Base-by-base conservation (phyloP, 192 early-diverging fungal genomes). In the Podila minutissima region DNA sequence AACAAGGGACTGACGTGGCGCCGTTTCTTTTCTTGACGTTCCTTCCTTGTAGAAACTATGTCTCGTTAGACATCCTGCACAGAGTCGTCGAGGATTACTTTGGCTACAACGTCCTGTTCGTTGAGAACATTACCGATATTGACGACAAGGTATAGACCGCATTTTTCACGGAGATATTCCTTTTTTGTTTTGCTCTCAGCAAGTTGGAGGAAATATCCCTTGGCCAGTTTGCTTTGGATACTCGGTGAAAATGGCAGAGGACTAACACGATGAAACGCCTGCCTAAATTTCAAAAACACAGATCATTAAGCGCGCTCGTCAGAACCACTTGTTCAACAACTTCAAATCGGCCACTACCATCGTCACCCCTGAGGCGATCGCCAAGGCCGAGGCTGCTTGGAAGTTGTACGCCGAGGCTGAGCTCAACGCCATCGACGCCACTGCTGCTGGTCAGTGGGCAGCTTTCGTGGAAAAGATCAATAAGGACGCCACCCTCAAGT, bases 121-220 rank as follows among this genome's bases (percentile, higher is more conserved):
- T 99, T 28, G 96, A 98, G 90, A 99, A 99, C 82, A 93, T 99
- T 58, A 99, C 98, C 33, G 98, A 99, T 75, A 95, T 99, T 77
- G 98, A 99, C 81, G 98, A 99, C 81, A 99, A 99, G 82, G 86
- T 86, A 82, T 17, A 11, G 59, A 17, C 10, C 24, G 24, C 1
- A 0, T 55, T 24, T 46, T 46, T 12, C 15, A 15, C 1, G 41
- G 22, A n/a, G 0, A 55, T 26, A 1, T 53, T 53, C 19, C 0
- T 55, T 8, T 55, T 24, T 55, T 53, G 50, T 20, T 53, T n/a
- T 53, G n/a, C 19, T n/a, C 1, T 26, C 53, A 24, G 53, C 2
- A 4, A 24, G 9, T 26, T 12, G 22, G 22, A 55, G 53, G 53
- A 55, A 55, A 55, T 26, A 24, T 4, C 7, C n/a, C 53, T 24